Conservation (phyloP, 352 stramenopile genomes). For the Globisporangium uncinulatum region DNA sequence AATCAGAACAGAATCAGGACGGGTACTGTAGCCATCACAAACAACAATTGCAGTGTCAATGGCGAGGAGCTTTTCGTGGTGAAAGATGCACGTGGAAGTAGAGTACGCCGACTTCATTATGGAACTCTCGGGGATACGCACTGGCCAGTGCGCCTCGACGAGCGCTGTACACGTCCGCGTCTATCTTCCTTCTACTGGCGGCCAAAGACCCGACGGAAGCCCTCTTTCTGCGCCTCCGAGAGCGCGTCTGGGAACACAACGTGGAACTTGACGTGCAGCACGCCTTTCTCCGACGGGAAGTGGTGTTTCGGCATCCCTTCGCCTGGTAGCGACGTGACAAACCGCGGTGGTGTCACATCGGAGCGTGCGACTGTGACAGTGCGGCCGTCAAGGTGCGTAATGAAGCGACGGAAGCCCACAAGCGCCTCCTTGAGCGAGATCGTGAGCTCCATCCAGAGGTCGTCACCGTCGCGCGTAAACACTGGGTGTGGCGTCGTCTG, state of each 20-base stretch:
- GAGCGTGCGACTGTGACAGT: conserved; percentile 85
- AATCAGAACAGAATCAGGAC: too few species aligned
- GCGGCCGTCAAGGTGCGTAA: conserved; percentile 93
- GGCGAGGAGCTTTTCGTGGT: too few species aligned
- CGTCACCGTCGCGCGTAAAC: conserved; percentile 92
- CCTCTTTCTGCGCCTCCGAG: conserved; percentile 72
- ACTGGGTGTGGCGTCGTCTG: conserved; percentile 75
- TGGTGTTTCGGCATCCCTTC: conserved; percentile 96
- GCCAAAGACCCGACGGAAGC: conserved; percentile 48
- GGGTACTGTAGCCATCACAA: too few species aligned
- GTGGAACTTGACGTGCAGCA: conserved; percentile 95
- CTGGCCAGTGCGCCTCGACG: too few species aligned
- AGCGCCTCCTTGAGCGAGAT: conserved; percentile 95
- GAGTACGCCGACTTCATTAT: too few species aligned
- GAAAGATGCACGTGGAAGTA: too few species aligned
- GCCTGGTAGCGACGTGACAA: conserved; percentile 83
- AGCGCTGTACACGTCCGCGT: too few species aligned
- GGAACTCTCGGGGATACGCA: too few species aligned
- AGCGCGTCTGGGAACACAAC: conserved; percentile 92
- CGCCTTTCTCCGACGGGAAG: conserved; percentile 72
- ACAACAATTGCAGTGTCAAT: too few species aligned
- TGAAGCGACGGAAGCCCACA: conserved; percentile 88
- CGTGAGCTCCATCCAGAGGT: conserved; percentile 94
- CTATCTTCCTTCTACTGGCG: conserved; percentile 19
- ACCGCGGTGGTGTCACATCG: conserved; percentile 88